These are phyloP conservation scores for Hypoxylon lienhwacheense DNA, from an alignment of 495 filamentous ascomycete genomes.

Conservation along the genomic window DNA sequence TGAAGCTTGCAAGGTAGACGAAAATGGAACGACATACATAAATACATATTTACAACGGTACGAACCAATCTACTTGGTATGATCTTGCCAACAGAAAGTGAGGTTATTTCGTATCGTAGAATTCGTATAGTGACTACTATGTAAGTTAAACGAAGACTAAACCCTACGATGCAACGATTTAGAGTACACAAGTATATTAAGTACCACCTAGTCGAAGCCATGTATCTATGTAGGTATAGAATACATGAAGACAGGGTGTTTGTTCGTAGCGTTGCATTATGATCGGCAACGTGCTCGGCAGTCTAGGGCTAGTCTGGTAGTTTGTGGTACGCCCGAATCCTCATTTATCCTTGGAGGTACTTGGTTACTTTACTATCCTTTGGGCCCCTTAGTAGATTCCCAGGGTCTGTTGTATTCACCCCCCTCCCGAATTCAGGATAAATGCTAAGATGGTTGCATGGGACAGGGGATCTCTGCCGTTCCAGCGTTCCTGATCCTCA, in stretches of 20 bases:
- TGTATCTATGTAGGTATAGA: too few relatives aligned
- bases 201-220: too few relatives aligned
- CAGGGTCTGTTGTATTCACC: constrained; percentile 33
- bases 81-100: constrained; percentile 8
- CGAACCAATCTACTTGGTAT: too few relatives aligned
- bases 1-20: constrained; percentile 2
- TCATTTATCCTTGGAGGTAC: constrained; percentile 11
- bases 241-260: background rate
- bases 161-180: constrained; percentile 30
- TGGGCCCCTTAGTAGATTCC: too few relatives aligned
- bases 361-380: too few relatives aligned
- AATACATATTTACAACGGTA: constrained; percentile 2
- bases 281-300: constrained; percentile 28
- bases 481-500: constrained; percentile 27
- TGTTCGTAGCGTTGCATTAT: constrained; percentile 17
- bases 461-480: constrained; percentile 25
- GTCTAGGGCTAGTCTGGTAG: constrained; percentile 13
- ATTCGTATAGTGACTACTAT: too few relatives aligned
- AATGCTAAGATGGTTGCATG: constrained; percentile 27
- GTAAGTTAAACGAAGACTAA: constrained; percentile 15
- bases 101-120: constrained; percentile 2
- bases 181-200: too few relatives aligned
- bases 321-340: too few relatives aligned
- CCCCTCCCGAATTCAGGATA: constrained; percentile 34
- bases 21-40: constrained; percentile 9